Conservation (phyloP, 495 filamentous ascomycete genomes). For the Trichoderma erinaceum region DNA sequence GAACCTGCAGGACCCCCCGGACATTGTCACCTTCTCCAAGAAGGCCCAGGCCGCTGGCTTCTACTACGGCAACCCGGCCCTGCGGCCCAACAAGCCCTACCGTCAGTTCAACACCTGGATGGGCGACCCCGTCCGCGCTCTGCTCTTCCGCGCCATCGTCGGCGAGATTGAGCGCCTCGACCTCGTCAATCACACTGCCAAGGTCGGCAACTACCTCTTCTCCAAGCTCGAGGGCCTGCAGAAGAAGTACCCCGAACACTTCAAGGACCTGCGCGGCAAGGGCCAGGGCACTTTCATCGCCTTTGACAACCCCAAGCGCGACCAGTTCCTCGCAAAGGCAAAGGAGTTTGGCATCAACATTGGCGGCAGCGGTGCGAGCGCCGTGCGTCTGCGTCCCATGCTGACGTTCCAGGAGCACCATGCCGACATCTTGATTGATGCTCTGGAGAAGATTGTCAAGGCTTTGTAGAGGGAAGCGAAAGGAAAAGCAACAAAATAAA, state of each 20-base stretch:
- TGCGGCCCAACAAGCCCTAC: constrained; percentile 98
- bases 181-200: constrained; percentile 74
- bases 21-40: constrained; percentile 99
- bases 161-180: constrained; percentile 77
- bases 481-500: not conserved
- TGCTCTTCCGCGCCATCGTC: constrained; percentile 90
- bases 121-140: constrained; percentile 86
- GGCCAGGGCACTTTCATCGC: constrained; percentile 96
- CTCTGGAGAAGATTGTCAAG: constrained; percentile 69
- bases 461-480: constrained; percentile 20
- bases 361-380: constrained; percentile 74
- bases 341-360: constrained; percentile 88
- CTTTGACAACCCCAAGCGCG: constrained; percentile 81
- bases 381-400: constrained; percentile 89
- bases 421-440: constrained; percentile 53
- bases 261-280: constrained; percentile 87
- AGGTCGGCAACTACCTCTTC: constrained; percentile 80
- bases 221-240: constrained; percentile 61
- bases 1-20: constrained; percentile 74
- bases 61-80: constrained; percentile 81
- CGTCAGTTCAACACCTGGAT: constrained; percentile 99
- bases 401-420: constrained; percentile 92
- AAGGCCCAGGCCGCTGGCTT: constrained; percentile 98
- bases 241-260: constrained; percentile 70
- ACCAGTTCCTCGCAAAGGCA: constrained; percentile 74